Conservation (phyloP, 371 early-diverging fungal genomes). For the Chytridiales sp. region DNA sequence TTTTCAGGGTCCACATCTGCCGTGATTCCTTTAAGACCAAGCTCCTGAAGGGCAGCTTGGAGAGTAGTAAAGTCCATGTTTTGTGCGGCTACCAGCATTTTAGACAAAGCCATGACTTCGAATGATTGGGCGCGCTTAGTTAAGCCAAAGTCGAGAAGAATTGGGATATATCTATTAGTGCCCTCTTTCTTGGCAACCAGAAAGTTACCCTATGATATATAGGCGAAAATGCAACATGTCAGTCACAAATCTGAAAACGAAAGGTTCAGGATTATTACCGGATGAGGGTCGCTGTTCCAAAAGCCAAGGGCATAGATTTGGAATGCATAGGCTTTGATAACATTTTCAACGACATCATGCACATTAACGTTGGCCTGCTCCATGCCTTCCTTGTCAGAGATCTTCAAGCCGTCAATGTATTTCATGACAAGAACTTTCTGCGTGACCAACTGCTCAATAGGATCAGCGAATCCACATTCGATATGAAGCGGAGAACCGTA, state of each 20-base stretch:
- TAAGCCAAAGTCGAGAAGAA: conserved; percentile 36
- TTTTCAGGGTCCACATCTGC: conserved; percentile 20
- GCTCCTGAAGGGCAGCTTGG: conserved; percentile 23
- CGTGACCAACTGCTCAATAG: conserved; percentile 8
- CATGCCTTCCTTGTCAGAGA: conserved; percentile 14
- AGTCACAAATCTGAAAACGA: background rate
- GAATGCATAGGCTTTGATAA: conserved; percentile 33
- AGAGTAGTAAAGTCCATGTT: conserved; percentile 31
- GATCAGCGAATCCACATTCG: conserved; percentile 28
- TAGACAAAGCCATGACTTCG: conserved; percentile 27
- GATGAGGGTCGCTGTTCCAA: conserved; percentile 30
- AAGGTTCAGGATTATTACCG: conserved; percentile 6
- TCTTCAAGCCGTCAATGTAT: conserved; percentile 28
- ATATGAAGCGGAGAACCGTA: conserved; percentile 13
- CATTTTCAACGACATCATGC: conserved; percentile 18
- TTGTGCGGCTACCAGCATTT: conserved; percentile 25
- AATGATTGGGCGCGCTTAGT: conserved; percentile 24
- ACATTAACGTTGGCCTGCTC: conserved; percentile 9
- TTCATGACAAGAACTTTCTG: conserved; percentile 27
- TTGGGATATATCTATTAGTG: conserved; percentile 4
- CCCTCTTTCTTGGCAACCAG: conserved; percentile 12
- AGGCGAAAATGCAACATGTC: too few species aligned
- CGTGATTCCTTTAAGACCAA: conserved; percentile 16
- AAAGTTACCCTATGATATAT: conserved; percentile 34
- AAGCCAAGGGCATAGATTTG: conserved; percentile 30